Percentiles rank a stretch among this genome's conserved stretches.
Conservation (phyloP, 2,329 filamentous ascomycete genomes). For the Scytalidium lignicola region DNA sequence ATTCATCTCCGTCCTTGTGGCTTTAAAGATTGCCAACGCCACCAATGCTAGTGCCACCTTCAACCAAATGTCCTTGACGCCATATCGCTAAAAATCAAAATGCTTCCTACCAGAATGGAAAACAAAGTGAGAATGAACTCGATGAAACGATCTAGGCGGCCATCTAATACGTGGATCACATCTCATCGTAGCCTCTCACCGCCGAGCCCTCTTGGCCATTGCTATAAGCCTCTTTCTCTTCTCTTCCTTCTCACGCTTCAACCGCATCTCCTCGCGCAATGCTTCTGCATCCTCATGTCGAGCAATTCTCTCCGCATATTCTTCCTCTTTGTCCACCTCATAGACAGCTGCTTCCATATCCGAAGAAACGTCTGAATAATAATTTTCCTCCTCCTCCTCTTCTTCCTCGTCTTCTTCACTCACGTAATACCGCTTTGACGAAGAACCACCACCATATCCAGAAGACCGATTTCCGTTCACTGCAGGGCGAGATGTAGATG, state of each 20-base stretch:
- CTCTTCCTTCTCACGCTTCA: constrained; percentile 59
- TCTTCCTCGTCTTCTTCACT: constrained; percentile 34
- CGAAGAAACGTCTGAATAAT: constrained; percentile 62
- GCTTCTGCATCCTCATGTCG: constrained; percentile 64
- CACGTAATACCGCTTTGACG: constrained; percentile 33
- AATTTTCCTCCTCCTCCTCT: constrained; percentile 58
- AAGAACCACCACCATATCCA: constrained; percentile 24
- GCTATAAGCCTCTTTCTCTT: constrained; percentile 25
- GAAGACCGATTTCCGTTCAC: constrained; percentile 12
- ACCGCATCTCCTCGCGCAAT: constrained; percentile 53
- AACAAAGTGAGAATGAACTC: background rate
- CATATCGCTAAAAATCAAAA: background rate
- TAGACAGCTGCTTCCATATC: constrained; percentile 75
- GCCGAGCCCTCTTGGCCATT: constrained; percentile 20
- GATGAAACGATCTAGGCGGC: background rate
- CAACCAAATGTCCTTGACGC: background rate
- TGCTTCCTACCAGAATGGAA: background rate
- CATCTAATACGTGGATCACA: background rate
- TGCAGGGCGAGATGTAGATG: constrained; percentile 15
- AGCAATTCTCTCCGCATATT: constrained; percentile 54
- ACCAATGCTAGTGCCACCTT: background rate
- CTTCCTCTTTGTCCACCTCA: constrained; percentile 70
- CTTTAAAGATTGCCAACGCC: background rate
- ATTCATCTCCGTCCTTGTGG: background rate
- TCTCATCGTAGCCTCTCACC: background rate